These are phyloP conservation scores for Quercus wislizeni DNA, from an alignment of 306 rosid genomes.

Conservation along the genomic window DNA sequence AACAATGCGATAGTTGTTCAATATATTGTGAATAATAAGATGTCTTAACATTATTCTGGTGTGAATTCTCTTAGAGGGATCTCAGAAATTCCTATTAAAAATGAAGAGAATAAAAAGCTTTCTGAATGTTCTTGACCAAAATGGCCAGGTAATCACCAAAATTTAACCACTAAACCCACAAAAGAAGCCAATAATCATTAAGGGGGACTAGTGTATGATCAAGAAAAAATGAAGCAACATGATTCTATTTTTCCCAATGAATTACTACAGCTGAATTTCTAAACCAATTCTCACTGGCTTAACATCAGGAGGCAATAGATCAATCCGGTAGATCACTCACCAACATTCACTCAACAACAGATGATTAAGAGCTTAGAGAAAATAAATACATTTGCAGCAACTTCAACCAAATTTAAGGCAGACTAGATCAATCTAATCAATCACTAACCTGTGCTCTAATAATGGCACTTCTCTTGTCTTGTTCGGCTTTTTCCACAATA, in stretches of 20 bases:
- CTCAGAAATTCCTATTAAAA: not conserved
- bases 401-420: not conserved
- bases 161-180: not conserved
- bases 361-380: not conserved
- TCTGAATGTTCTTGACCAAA: not conserved
- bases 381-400: not conserved
- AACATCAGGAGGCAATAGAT: not conserved
- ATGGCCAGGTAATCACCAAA: not conserved
- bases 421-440: not conserved
- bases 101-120: not conserved
- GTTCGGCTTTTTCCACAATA: conserved; percentile 89
- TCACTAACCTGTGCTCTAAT: conserved; percentile 82
- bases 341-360: not conserved
- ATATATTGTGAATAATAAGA: not conserved
- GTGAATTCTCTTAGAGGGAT: not conserved
- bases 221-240: not conserved
- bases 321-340: not conserved
- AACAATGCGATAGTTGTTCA: not conserved
- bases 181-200: not conserved
- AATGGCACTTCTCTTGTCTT: conserved; percentile 83
- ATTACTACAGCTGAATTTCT: not conserved
- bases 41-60: not conserved
- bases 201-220: not conserved
- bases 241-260: not conserved
- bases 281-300: not conserved